Conservation (phyloP, 805 yeast genomes). For the Pichia cephalocereana region DNA sequence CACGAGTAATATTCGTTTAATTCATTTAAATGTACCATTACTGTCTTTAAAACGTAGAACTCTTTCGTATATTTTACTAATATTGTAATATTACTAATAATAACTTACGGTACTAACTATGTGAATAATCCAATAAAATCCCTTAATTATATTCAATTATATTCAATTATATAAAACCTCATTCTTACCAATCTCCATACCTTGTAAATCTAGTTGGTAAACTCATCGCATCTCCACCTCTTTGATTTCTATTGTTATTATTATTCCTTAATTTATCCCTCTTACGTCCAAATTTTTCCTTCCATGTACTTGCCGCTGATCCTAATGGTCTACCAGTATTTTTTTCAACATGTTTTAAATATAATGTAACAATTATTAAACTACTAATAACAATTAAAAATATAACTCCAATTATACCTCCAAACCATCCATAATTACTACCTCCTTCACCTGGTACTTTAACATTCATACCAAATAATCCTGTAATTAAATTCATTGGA, state of each 20-base stretch:
- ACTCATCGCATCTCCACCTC: constrained; percentile 22
- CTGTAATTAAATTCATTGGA: constrained; percentile 85
- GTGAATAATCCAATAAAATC: too few relatives aligned
- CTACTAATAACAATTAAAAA: constrained; percentile 17
- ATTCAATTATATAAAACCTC: too few relatives aligned
- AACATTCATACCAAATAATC: constrained; percentile 95
- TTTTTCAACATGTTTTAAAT: constrained; percentile 17
- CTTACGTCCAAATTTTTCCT: constrained; percentile 19
- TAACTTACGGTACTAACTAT: too few relatives aligned
- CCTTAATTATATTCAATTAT: too few relatives aligned
- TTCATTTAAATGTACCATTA: too few relatives aligned
- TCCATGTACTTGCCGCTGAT: not conserved
- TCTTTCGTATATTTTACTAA: too few relatives aligned
- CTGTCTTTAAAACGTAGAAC: too few relatives aligned
- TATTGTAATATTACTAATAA: too few relatives aligned
- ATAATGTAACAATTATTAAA: constrained; percentile 17
- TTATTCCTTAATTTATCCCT: not conserved
- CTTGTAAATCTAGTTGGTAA: constrained; percentile 24
- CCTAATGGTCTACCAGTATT: constrained; percentile 4
- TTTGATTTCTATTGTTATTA: constrained; percentile 7
- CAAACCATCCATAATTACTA: constrained; percentile 44
- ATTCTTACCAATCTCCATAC: constrained; percentile 22
- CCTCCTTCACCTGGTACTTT: constrained; percentile 59
- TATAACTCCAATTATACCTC: constrained; percentile 27
- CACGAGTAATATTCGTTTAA: too few relatives aligned